Percentiles rank a stretch among this genome's conserved stretches.
Conservation (phyloP, 192 early-diverging fungal species). For the Coemansia furcata region DNA sequence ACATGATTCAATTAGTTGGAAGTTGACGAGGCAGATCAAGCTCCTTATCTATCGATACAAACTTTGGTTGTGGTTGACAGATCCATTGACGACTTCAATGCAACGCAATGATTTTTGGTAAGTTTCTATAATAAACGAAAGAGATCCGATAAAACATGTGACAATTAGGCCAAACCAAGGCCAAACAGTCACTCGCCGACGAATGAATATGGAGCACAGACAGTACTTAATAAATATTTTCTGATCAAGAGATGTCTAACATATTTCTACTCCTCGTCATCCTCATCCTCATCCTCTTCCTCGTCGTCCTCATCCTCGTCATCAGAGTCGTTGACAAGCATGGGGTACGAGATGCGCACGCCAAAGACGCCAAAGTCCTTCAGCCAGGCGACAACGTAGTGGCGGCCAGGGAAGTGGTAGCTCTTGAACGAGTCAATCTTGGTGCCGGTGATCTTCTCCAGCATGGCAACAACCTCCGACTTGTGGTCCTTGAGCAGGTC, state of each 20-base stretch:
- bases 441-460: slow-evolving; percentile 42
- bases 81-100: not conserved
- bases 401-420: slow-evolving; percentile 51
- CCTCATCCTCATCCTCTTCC: slow-evolving; percentile 4
- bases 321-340: slow-evolving; percentile 40
- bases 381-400: slow-evolving; percentile 54
- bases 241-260: not conserved
- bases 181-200: not conserved
- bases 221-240: not conserved
- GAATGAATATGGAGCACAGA: not conserved
- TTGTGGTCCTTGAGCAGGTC: slow-evolving; percentile 45
- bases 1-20: not conserved
- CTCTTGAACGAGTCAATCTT: slow-evolving; percentile 51
- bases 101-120: not conserved
- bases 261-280: slow-evolving; percentile 7
- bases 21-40: not conserved
- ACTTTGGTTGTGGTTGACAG: slow-evolving; percentile 1
- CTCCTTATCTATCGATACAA: not conserved
- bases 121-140: not conserved
- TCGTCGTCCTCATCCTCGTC: slow-evolving; percentile 27
- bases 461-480: slow-evolving; percentile 21
- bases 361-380: slow-evolving; percentile 52
- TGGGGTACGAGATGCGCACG: slow-evolving; percentile 51
- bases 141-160: not conserved
- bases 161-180: slow-evolving; percentile 2